A percentile compares a stretch with the other conserved stretches of the same genome.
These are phyloP conservation scores for Myxozyma melibiosi DNA, from an alignment of 805 yeast species.

Conservation along the genomic window DNA sequence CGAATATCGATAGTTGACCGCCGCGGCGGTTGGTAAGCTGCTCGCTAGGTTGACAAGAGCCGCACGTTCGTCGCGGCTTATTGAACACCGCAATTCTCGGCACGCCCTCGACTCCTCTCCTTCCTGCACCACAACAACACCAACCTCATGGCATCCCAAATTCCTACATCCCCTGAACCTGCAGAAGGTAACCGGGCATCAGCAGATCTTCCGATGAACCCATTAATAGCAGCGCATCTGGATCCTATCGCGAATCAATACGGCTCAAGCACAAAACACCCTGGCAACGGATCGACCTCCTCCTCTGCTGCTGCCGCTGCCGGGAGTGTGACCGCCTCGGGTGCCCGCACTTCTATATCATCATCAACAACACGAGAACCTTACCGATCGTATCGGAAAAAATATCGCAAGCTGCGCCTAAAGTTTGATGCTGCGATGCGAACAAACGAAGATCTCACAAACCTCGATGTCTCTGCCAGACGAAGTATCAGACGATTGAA, in stretches of 20 bases:
- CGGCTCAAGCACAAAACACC: constrained; percentile 1
- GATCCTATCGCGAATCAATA: constrained; percentile 15
- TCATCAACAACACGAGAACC: constrained; percentile 16
- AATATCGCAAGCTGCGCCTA: constrained; percentile 29
- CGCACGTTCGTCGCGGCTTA: too few relatives aligned
- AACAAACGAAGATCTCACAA: constrained; percentile 20
- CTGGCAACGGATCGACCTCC: background rate
- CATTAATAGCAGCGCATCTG: constrained; percentile 17
- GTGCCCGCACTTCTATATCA: background rate
- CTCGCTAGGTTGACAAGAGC: too few relatives aligned
- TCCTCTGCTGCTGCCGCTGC: background rate
- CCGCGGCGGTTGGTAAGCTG: too few relatives aligned
- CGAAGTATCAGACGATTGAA: constrained; percentile 24
- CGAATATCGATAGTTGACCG: too few relatives aligned
- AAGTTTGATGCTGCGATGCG: constrained; percentile 27
- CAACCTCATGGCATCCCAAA: background rate
- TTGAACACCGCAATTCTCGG: too few relatives aligned
- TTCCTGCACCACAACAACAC: too few relatives aligned
- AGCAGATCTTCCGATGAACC: constrained; percentile 2
- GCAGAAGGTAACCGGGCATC: background rate
- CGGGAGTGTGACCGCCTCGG: background rate
- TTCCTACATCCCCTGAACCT: background rate
- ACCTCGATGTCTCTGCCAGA: constrained; percentile 20
- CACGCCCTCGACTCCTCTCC: too few relatives aligned
- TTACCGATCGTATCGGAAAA: constrained; percentile 32